These are phyloP conservation scores for Musa troglodytarum DNA, from an alignment of 176 grass and related monocot genomes.

Conservation along the genomic window DNA sequence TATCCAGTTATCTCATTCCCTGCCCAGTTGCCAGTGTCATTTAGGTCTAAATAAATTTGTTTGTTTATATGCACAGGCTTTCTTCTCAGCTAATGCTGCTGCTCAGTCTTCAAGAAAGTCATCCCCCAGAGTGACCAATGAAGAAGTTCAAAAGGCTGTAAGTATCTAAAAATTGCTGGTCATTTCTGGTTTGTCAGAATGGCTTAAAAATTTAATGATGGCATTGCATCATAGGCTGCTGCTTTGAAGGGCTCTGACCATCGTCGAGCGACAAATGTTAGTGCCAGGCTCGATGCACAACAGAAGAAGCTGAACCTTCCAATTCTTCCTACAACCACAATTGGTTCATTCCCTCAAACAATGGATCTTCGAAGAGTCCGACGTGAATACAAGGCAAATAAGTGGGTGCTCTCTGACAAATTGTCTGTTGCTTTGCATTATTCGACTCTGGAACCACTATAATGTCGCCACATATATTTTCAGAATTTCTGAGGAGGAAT, in stretches of 20 bases:
- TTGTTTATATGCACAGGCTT: conserved; percentile 36
- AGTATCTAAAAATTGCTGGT: conserved; percentile 25
- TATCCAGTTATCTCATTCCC: background rate
- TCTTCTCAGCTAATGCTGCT: conserved; percentile 76
- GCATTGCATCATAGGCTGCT: conserved; percentile 36
- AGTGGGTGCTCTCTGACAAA: conserved; percentile 31
- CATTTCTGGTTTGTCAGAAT: background rate
- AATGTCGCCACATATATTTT: conserved; percentile 1
- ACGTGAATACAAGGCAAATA: conserved; percentile 91
- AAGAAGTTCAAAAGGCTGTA: conserved; percentile 77
- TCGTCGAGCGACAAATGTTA: conserved; percentile 59
- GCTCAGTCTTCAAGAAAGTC: conserved; percentile 78
- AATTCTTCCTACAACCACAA: conserved; percentile 74
- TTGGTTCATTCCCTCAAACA: conserved; percentile 81
- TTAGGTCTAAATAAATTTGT: background rate
- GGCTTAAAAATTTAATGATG: background rate
- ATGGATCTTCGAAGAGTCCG: conserved; percentile 82
- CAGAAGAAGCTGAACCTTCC: conserved; percentile 93
- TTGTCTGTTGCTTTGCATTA: background rate
- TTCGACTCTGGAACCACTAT: conserved; percentile 2
- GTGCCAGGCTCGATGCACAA: conserved; percentile 58
- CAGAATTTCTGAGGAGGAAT: conserved; percentile 86
- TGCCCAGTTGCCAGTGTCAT: background rate
- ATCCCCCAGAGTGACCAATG: conserved; percentile 75
- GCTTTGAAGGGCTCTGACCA: conserved; percentile 75